Base-by-base conservation (phyloP, 2,329 filamentous ascomycete species). In the Phaeosphaeriaceae sp. region DNA sequence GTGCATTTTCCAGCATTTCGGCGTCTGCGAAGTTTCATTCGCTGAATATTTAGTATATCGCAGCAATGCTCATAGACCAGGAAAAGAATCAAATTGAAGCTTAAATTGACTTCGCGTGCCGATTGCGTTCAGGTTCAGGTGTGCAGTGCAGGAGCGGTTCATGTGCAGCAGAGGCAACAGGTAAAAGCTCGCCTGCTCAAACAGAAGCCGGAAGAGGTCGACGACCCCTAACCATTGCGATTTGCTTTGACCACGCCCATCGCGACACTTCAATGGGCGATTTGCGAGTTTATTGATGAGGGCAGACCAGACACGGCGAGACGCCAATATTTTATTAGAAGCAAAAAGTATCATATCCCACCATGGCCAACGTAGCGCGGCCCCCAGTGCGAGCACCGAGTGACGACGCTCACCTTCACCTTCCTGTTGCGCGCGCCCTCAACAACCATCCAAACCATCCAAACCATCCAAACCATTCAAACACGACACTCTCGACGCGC, bases 241-340 rank as follows among this genome's bases (percentile, higher is more conserved):
- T 62, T 58, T 57, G 63, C 61, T 45, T 47, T 60, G 50, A 52
- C 50, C 57, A 48, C 38, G 56, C 60, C 56, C 60, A 56, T 58
- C 64, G 60, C 60, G 59, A 60, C 65, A 35, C 56, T 58, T 15
- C 64, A 66, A 70, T 66, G 65, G 65, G 67, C 58, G 58, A 52
- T 47, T 52, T 29, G 55, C 48, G 41, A n/a, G n/a, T n/a, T n/a
- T n/a, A n/a, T n/a, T n/a, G n/a, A n/a, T n/a, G n/a, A n/a, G n/a
- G n/a, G n/a, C n/a, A n/a, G n/a, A n/a, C n/a, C n/a, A n/a, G n/a
- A n/a, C n/a, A n/a, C n/a, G n/a, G n/a, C n/a, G n/a, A n/a, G n/a
- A n/a, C n/a, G n/a, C n/a, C n/a, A n/a, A n/a, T n/a, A n/a, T n/a
- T 52, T 53, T 36, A 50, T 57, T 40, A 56, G 47, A 52, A 60